A percentile compares a stretch with the other conserved stretches of the same genome.
Evolutionary conservation across 495 filamentous ascomycete genomes (phyloP).

Genomic region (Trichoderma virens): DNA sequence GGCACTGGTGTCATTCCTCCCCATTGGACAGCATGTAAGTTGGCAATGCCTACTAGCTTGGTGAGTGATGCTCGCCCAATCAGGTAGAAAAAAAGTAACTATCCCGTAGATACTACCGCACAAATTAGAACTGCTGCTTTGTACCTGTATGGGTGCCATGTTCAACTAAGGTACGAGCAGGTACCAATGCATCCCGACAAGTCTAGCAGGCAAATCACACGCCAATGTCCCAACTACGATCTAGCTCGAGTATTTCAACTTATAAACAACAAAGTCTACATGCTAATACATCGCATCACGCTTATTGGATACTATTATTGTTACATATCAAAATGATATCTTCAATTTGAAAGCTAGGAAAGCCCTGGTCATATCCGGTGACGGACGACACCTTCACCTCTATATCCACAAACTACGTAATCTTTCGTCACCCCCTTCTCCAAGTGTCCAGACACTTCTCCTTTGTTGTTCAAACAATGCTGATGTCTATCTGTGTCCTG

Average conservation of each 20-base stretch:
- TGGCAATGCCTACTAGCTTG: background rate
- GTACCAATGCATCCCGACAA: too few species aligned
- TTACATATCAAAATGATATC: background rate
- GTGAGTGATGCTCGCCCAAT: background rate
- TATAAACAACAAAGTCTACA: too few species aligned
- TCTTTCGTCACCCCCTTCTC: background rate
- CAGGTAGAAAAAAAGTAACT: background rate
- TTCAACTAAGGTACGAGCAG: too few species aligned
- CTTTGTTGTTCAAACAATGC: slow-evolving; percentile 1
- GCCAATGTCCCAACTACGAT: too few species aligned
- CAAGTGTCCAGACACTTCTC: slow-evolving; percentile 3
- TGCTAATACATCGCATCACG: too few species aligned
- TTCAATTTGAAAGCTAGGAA: background rate
- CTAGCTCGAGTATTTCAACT: too few species aligned
- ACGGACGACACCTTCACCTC: slow-evolving; percentile 5
- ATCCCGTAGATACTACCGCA: too few species aligned
- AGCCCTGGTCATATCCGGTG: slow-evolving; percentile 9
- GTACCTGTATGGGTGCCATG: too few species aligned
- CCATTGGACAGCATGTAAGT: slow-evolving; percentile 3
- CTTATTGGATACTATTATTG: too few species aligned
- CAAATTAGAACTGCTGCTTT: too few species aligned
- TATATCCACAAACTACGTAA: slow-evolving; percentile 8
- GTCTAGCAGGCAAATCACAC: too few species aligned
- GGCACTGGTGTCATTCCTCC: background rate
- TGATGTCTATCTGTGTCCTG: slow-evolving; percentile 2